Base-by-base conservation (phyloP, 345 rosid genomes). In the Lumnitzera littorea region DNA sequence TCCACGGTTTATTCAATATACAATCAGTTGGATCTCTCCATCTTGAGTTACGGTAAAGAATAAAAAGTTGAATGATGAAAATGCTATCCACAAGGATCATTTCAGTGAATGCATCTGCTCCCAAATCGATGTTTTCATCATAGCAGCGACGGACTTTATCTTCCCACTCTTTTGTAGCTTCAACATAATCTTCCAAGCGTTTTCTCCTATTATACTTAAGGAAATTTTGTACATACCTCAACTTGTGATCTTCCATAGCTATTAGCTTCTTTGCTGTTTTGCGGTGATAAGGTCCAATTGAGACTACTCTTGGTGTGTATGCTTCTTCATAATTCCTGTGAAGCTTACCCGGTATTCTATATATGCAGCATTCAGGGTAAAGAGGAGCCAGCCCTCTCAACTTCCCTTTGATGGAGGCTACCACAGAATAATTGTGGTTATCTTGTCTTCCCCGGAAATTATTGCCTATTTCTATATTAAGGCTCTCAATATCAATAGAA, bases 271-370 rank as follows among this genome's bases (percentile, higher is more conserved):
- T 7, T 4, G 17, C 4, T 4, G 17, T 15, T 13, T 17, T 25
- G 1, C 58, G 58, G 55, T 73, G 77, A 3, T 60, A 23, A 0
- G 73, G 77, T 8, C 73, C 70, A 11, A 73, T 57, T 1, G 77
- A 53, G 16, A 72, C 60, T 5, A 63, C 13, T 0, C 15, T 25
- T 0, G 68, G 68, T 13, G 46, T 53, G 23, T n/a, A 58, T 0
- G 43, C 13, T 4, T 13, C 49, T 50, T 48, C 15, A 41, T 55
- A 36, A 12, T 9, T 12, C 5, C 47, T 1, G 0, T 24, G 27
- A 2, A 23, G 20, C n/a, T 16, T 0, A 2, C 24, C 11, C 15
- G 56, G 48, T 17, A 50, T 65, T 58, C 62, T 59, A 8, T 50
- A 67, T 36, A 72, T 60, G 31, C 68, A 72, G 24, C 55, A 25